These are phyloP conservation scores for Sphaerulina musiva DNA, from an alignment of 2,329 filamentous ascomycete species.

Conservation along the genomic window DNA sequence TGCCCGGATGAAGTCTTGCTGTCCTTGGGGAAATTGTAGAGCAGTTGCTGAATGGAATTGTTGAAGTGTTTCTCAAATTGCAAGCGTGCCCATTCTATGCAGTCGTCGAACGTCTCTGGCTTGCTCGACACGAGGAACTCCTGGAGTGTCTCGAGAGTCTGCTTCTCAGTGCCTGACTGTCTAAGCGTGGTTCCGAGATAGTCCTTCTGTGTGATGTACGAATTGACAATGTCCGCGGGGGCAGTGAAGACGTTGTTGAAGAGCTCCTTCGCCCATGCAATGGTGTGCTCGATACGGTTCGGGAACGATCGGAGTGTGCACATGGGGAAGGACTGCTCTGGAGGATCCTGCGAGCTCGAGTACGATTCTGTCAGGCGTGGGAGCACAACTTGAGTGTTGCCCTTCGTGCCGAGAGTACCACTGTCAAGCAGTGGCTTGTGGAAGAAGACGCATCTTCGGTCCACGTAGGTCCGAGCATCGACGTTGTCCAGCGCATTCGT, in stretches of 20 bases:
- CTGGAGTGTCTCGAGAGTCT: constrained; percentile 80
- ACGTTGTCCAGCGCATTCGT: constrained; percentile 98
- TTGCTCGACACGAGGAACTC: constrained; percentile 90
- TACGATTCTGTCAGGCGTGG: constrained; percentile 92
- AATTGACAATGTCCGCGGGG: constrained; percentile 85
- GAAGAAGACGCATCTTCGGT: constrained; percentile 96
- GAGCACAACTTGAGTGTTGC: constrained; percentile 93
- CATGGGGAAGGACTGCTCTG: constrained; percentile 98
- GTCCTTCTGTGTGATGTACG: constrained; percentile 80
- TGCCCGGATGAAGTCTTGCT: constrained; percentile 79
- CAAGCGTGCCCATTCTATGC: constrained; percentile 87
- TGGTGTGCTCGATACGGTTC: constrained; percentile 97
- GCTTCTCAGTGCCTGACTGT: constrained; percentile 91
- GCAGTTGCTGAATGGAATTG: constrained; percentile 88
- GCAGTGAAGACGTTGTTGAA: constrained; percentile 94
- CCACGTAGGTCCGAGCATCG: constrained; percentile 92
- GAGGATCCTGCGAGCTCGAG: constrained; percentile 92
- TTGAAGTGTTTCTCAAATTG: constrained; percentile 96
- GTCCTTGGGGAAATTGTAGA: constrained; percentile 97
- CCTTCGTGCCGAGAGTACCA: constrained; percentile 96
- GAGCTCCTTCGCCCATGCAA: constrained; percentile 93
- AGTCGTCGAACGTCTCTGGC: constrained; percentile 88
- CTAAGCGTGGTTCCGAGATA: constrained; percentile 83
- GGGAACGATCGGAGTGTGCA: constrained; percentile 96
- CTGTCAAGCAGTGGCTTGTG: constrained; percentile 93